phyloP scores from a whole-genome alignment of 306 rosid genomes.

The Acacia acuminata region DNA sequence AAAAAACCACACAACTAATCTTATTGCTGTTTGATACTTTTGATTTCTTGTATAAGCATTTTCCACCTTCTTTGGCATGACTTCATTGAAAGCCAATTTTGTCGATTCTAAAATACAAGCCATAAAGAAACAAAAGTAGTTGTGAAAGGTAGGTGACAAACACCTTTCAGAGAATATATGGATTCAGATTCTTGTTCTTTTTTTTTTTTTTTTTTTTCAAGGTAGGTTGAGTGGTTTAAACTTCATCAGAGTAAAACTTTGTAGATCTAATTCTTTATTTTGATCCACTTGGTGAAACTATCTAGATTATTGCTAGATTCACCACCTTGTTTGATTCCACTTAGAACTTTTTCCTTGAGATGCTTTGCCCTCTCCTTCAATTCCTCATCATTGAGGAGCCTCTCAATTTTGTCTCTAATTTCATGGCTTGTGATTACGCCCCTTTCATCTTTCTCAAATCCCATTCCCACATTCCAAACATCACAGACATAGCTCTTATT shows the following conservation, averaged over 20 bases:
- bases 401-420: constrained; percentile 46
- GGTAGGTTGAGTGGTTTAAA: background rate
- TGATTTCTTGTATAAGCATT: too few relatives aligned
- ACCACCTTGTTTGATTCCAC: constrained; percentile 44
- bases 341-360: constrained; percentile 45
- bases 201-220: background rate
- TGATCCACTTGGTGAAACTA: constrained; percentile 64
- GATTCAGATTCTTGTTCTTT: background rate
- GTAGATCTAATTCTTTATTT: background rate
- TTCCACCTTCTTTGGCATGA: background rate
- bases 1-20: background rate
- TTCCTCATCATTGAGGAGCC: constrained; percentile 41
- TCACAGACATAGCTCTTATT: constrained; percentile 64
- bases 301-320: constrained; percentile 42
- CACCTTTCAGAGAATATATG: background rate
- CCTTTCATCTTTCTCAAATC: constrained; percentile 35
- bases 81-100: background rate
- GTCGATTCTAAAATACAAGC: background rate
- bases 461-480: constrained; percentile 66
- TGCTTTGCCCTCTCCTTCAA: constrained; percentile 37
- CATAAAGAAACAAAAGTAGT: background rate
- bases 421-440: constrained; percentile 47
- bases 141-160: background rate
- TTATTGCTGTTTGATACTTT: background rate
- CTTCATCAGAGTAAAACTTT: background rate